These are phyloP conservation scores for Yarrowia osloensis DNA, from an alignment of 805 yeast species.

Conservation along the genomic window DNA sequence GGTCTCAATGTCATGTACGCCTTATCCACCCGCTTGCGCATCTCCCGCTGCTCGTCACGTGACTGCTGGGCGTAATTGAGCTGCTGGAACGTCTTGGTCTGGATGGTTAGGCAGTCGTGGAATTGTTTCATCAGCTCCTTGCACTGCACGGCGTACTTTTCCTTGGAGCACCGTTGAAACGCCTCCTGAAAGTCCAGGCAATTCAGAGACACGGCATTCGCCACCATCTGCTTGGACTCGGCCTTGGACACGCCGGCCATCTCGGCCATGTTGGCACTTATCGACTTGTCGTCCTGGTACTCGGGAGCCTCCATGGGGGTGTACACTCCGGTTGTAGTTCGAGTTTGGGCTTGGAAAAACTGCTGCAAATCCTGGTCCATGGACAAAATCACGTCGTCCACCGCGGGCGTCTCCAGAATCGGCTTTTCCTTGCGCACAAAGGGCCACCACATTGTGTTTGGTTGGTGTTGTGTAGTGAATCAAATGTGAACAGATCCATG, in stretches of 20 bases:
- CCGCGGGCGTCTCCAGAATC: background rate
- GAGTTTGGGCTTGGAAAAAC: background rate
- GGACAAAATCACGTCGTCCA: background rate
- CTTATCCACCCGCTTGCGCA: conserved; percentile 8
- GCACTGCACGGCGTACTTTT: conserved; percentile 15
- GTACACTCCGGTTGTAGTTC: conserved; percentile 14
- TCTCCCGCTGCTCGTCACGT: background rate
- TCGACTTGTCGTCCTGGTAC: conserved; percentile 19
- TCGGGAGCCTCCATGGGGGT: conserved; percentile 4
- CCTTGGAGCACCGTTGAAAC: background rate
- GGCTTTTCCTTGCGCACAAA: background rate
- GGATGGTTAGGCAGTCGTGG: conserved; percentile 18
- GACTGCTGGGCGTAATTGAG: conserved; percentile 22
- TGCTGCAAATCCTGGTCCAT: conserved; percentile 27
- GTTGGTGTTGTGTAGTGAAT: too few relatives aligned
- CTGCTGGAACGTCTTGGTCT: conserved; percentile 18
- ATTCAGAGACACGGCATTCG: conserved; percentile 18
- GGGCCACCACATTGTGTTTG: conserved; percentile 11
- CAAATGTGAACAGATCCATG: too few relatives aligned
- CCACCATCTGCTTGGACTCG: conserved; percentile 8
- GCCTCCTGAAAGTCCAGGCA: conserved; percentile 27
- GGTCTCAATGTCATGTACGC: background rate
- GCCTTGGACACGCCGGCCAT: background rate
- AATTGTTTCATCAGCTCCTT: conserved; percentile 7
- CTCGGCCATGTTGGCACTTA: conserved; percentile 16